These are phyloP conservation scores for Taiozyma sp. DNA, from an alignment of 1,139 yeast species.

Conservation along the genomic window DNA sequence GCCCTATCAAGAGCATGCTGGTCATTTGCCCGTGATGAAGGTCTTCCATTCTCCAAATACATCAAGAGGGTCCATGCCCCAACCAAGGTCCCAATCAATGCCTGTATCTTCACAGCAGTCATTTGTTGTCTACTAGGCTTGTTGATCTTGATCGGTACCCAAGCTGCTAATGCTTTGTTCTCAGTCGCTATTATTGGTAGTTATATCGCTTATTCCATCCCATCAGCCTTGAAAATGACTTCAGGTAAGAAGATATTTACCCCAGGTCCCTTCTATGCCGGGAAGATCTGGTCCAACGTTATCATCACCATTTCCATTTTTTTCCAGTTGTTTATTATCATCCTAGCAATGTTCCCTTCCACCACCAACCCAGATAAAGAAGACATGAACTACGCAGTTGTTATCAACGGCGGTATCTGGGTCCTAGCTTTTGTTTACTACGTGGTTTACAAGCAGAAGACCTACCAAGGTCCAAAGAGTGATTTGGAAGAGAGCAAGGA, in stretches of 20 bases:
- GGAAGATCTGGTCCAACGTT: constrained; percentile 1
- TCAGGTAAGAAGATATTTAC: constrained; percentile 41
- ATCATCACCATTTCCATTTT: constrained; percentile 5
- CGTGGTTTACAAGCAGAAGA: constrained; percentile 18
- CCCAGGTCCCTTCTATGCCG: constrained; percentile 33
- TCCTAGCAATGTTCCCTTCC: constrained; percentile 41
- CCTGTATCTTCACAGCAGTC: constrained; percentile 31
- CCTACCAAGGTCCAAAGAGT: constrained; percentile 12
- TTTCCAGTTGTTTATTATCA: constrained; percentile 28
- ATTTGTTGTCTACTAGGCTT: constrained; percentile 47
- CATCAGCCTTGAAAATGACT: constrained; percentile 46
- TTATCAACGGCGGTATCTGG: constrained; percentile 42
- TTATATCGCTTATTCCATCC: constrained; percentile 56
- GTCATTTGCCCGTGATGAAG: constrained; percentile 51
- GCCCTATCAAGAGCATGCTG: constrained; percentile 49
- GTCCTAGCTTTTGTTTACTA: constrained; percentile 39
- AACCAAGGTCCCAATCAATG: constrained; percentile 53
- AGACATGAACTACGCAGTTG: constrained; percentile 53
- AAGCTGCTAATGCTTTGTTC: constrained; percentile 62
- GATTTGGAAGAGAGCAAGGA: constrained; percentile 6
- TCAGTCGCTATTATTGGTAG: constrained; percentile 58
- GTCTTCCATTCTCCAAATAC: constrained; percentile 36
- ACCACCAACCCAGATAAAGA: constrained; percentile 28
- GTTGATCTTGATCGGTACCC: constrained; percentile 50
- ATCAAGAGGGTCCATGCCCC: constrained; percentile 53